Conservation (phyloP, 1,139 yeast species). For the Scheffersomyces segobiensis region DNA sequence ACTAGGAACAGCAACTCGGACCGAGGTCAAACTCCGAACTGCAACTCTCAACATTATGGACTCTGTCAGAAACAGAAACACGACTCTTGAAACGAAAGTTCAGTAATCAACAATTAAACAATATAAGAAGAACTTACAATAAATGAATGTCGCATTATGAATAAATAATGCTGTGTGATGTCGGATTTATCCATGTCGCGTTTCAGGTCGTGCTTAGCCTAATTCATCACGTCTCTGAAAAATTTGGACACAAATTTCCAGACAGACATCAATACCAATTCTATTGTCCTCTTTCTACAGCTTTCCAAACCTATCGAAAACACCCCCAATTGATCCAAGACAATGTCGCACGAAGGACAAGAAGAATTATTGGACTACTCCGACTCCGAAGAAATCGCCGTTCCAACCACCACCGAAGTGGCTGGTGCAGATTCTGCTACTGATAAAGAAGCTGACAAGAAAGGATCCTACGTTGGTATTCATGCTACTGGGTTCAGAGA, state of each 20-base stretch:
- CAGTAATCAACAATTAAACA: not conserved
- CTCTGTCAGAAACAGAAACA: not conserved
- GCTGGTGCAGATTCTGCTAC: constrained; percentile 48
- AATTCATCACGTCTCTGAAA: constrained; percentile 1
- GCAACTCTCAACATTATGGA: not conserved
- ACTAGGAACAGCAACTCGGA: not conserved
- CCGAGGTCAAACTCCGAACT: not conserved
- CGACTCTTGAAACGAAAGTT: not conserved
- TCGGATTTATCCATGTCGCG: not conserved
- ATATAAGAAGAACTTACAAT: not conserved
- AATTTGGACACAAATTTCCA: constrained; percentile 1
- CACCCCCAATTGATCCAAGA: constrained; percentile 7
- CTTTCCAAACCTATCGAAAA: constrained; percentile 2
- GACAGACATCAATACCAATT: constrained; percentile 1
- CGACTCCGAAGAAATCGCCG: constrained; percentile 94
- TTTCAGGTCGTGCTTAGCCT: not conserved
- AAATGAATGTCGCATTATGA: not conserved
- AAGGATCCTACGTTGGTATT: constrained; percentile 97
- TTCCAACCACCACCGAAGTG: constrained; percentile 58
- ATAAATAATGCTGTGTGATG: not conserved
- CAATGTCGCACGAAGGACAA: constrained; percentile 91
- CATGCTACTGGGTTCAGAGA: constrained; percentile 99
- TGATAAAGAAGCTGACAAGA: constrained; percentile 70
- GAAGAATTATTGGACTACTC: constrained; percentile 98
- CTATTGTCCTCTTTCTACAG: not conserved